Evolutionary conservation across 2,329 filamentous ascomycete species (phyloP).

Genomic region (Verticillium longisporum): DNA sequence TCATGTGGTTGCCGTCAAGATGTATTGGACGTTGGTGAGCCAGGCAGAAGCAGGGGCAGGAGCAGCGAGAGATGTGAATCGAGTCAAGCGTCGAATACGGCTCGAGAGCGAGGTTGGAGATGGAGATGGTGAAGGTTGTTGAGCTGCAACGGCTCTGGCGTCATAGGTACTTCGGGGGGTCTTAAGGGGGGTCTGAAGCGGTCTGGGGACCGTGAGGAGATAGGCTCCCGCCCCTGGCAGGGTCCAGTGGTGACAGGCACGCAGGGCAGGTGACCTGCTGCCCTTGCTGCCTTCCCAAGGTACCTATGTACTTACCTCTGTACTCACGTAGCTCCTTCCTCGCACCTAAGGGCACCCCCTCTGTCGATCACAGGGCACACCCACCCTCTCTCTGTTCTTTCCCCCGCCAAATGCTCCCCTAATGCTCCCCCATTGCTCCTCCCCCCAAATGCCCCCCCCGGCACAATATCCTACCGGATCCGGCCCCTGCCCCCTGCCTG

Average conservation of each 20-base stretch:
- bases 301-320: neutral
- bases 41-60: neutral
- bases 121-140: neutral
- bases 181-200: too few species aligned
- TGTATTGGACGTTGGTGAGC: neutral
- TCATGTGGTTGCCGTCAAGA: neutral
- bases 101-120: neutral
- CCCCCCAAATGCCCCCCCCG: neutral
- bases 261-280: neutral
- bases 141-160: neutral
- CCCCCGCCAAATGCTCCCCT: neutral
- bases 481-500: neutral
- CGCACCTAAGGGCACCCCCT: neutral
- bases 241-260: neutral
- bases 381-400: neutral
- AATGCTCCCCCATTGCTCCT: too few species aligned
- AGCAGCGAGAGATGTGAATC: neutral
- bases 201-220: neutral
- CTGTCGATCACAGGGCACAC: neutral
- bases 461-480: constrained; percentile 1
- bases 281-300: neutral
- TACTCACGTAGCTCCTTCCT: too few species aligned
- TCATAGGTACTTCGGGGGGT: neutral
- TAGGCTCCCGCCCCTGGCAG: neutral
- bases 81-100: neutral